Evolutionary conservation across 441 rosid species (phyloP), one percentile per base, ranked within the genome.

Genomic region (Syzygium malaccense): DNA sequence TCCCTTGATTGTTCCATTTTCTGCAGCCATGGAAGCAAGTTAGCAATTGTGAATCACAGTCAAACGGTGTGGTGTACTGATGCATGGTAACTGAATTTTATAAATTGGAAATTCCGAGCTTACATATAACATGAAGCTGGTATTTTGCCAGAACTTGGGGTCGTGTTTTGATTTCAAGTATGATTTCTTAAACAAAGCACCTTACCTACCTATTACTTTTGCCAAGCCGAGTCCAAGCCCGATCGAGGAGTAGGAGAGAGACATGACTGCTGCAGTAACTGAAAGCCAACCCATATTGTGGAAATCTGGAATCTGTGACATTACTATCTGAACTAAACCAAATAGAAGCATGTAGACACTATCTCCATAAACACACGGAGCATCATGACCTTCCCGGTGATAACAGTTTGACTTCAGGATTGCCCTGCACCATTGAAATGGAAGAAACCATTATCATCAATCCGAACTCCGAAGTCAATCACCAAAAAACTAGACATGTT

Each of bases 191-290:
- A 41, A 23, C 83, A 75, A 71, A 71, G 51, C 51, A 37, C 51
- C 83, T 37, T 71, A 71, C 83, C n/a, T 23, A 96, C 98, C 95
- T 88, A 95, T 91, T 14, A 95, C 95, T 45, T 87, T 58, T 17
- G 94, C 94, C 17, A 96, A 7, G 45, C 96, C 94, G 8, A 96
- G 94, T 71, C 91, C 96, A 13, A 95, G 92, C 28, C 97, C 98
- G 0, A 94, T 94, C 30, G 89, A 93, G 13, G 98, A 88, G 87
- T 96, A 96, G 49, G 93, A 28, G 87, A 95, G 93, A 19, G 98
- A 96, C 98, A 96, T 94, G 48, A 89, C 26, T 2, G 97, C 95
- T 28, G 97, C 95, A 23, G 92, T 26, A 71, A 95, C 30, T 32
- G 98, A 96, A 57, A 96, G 92, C 89, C 94, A 94, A 57, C 91